A percentile compares a stretch with the other conserved stretches of the same genome.
Conservation (phyloP, 2,329 filamentous ascomycete genomes). For the Orbilia brochopaga region DNA sequence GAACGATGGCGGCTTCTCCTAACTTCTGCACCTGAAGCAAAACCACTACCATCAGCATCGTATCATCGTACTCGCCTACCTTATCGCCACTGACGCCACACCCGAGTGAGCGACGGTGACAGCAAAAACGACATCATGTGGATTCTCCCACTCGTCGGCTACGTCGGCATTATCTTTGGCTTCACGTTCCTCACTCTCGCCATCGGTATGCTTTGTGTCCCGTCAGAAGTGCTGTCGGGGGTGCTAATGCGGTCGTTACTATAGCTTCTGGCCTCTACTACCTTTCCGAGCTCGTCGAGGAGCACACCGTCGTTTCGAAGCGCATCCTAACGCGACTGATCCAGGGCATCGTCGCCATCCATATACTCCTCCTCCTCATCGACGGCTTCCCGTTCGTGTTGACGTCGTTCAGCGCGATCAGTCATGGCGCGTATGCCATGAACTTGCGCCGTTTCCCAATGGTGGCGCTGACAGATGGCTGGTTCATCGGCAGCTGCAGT, state of each 20-base stretch:
- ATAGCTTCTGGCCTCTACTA: slow-evolving; percentile 96
- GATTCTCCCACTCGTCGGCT: slow-evolving; percentile 91
- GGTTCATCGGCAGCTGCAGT: slow-evolving; percentile 46
- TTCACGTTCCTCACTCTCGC: slow-evolving; percentile 94
- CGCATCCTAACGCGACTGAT: slow-evolving; percentile 84
- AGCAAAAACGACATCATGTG: slow-evolving; percentile 72
- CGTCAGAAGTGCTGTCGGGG: slow-evolving; percentile 6
- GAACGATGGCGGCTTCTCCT: slow-evolving; percentile 3
- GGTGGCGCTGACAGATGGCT: slow-evolving; percentile 44
- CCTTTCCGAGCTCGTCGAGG: slow-evolving; percentile 95
- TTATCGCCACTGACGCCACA: no score
- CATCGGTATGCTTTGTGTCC: slow-evolving; percentile 74
- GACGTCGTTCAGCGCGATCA: slow-evolving; percentile 75
- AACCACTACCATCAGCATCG: background rate
- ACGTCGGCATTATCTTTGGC: slow-evolving; percentile 81
- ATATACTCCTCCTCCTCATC: slow-evolving; percentile 75
- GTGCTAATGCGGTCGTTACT: slow-evolving; percentile 3
- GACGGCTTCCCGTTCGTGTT: slow-evolving; percentile 84
- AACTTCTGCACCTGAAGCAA: background rate
- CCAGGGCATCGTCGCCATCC: slow-evolving; percentile 76
- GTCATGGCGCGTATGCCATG: slow-evolving; percentile 83
- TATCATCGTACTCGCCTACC: background rate
- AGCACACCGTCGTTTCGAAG: slow-evolving; percentile 92
- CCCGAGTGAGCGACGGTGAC: slow-evolving; percentile 1
- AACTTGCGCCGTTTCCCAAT: slow-evolving; percentile 77